Conservation (phyloP, 1,284 basidiomycete species). For the Ganoderma boninense region DNA sequence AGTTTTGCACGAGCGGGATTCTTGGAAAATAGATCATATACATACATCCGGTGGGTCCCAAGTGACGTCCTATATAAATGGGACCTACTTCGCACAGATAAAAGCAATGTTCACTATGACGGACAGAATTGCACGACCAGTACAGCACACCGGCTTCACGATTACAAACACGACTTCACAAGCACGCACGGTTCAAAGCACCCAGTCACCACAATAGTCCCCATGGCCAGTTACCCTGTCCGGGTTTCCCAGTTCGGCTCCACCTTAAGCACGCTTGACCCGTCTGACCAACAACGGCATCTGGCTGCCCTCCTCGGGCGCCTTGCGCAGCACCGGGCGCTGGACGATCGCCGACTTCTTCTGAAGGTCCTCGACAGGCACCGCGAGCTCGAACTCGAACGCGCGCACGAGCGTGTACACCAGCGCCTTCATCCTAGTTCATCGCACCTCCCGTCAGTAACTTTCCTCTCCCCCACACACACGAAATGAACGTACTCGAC, state of each 20-base stretch:
- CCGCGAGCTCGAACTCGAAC: conserved; percentile 64
- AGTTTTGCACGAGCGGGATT: no score
- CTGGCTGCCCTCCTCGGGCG: conserved; percentile 27
- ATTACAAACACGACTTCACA: not conserved
- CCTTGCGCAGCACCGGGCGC: conserved; percentile 31
- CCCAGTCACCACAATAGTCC: not conserved
- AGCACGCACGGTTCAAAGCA: no score
- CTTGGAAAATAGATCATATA: no score
- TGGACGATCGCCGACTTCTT: conserved; percentile 21
- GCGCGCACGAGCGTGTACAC: conserved; percentile 64
- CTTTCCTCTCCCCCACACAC: not conserved
- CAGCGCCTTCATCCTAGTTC: conserved; percentile 57
- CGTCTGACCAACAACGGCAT: conserved; percentile 37
- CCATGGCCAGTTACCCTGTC: not conserved
- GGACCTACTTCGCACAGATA: not conserved
- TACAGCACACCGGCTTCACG: not conserved
- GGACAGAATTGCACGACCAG: not conserved
- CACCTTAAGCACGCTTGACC: conserved; percentile 15
- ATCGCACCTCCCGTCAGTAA: not conserved
- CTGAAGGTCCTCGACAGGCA: conserved; percentile 43
- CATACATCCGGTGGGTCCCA: no score
- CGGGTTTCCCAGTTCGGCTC: not conserved
- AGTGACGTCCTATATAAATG: not conserved
- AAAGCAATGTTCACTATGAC: not conserved
- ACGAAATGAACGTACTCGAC: conserved; percentile 54